phyloP scores from a whole-genome alignment of 495 filamentous ascomycete species.

The Aspergillus hancockii region DNA sequence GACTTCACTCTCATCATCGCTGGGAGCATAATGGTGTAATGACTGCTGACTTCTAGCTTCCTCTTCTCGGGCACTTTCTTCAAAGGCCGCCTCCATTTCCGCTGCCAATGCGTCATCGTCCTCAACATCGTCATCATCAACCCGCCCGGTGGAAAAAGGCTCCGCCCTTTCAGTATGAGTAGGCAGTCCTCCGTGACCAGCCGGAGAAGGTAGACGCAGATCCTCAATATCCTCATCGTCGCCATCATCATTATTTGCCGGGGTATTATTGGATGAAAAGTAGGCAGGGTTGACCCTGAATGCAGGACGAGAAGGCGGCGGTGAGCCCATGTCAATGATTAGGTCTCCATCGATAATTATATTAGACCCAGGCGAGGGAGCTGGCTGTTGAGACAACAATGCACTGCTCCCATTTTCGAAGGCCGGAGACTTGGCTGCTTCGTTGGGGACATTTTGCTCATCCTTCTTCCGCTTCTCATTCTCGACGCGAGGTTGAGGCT shows the following conservation, averaged over 20 bases:
- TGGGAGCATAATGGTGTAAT: slow-evolving; percentile 35
- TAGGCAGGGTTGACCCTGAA: slow-evolving; percentile 45
- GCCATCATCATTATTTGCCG: slow-evolving; percentile 32
- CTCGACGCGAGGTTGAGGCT: slow-evolving; percentile 16
- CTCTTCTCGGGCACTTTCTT: slow-evolving; percentile 41
- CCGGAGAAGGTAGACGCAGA: slow-evolving; percentile 44
- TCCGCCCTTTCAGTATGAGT: slow-evolving; percentile 5
- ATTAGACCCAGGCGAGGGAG: slow-evolving; percentile 43
- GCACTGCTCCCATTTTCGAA: slow-evolving; percentile 38
- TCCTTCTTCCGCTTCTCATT: slow-evolving; percentile 9
- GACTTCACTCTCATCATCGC: slow-evolving; percentile 52
- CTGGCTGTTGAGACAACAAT: slow-evolving; percentile 33
- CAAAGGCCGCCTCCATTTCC: slow-evolving; percentile 53
- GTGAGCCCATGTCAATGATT: slow-evolving; percentile 55
- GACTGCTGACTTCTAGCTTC: slow-evolving; percentile 37
- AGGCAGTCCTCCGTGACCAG: slow-evolving; percentile 22
- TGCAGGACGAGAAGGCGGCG: slow-evolving; percentile 35
- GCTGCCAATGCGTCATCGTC: slow-evolving; percentile 46
- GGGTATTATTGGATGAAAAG: slow-evolving; percentile 45
- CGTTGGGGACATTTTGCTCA: slow-evolving; percentile 17
- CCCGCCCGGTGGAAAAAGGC: slow-evolving; percentile 12
- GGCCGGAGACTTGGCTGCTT: slow-evolving; percentile 26
- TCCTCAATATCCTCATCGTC: slow-evolving; percentile 44
- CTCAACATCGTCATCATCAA: slow-evolving; percentile 27
- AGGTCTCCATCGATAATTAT: slow-evolving; percentile 51